phyloP scores from a whole-genome alignment of 164 flowering plant species.

The Tetrastigma voinierianum region DNA sequence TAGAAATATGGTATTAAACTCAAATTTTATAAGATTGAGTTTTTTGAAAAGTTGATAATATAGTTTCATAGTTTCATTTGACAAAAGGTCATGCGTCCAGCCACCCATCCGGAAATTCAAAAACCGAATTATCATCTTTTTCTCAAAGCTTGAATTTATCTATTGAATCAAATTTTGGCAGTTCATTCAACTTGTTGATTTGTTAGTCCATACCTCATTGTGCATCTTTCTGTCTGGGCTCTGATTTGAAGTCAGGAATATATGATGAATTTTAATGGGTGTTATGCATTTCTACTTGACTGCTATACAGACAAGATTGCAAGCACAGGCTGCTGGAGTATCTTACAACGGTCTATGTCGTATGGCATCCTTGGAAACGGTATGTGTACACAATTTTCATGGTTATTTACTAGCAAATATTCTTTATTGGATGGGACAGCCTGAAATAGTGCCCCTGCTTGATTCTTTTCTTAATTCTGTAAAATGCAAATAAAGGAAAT shows the following conservation, averaged over 20 bases:
- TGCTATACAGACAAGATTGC: conserved; percentile 66
- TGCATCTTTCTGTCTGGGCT: neutral
- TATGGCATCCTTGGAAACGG: conserved; percentile 37
- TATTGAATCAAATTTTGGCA: too few relatives aligned
- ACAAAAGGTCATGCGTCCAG: too few relatives aligned
- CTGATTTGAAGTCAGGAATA: too few relatives aligned
- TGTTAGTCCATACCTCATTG: too few relatives aligned
- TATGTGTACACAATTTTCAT: conserved; percentile 12
- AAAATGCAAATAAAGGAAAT: neutral
- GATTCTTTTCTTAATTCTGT: neutral
- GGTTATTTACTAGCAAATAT: neutral
- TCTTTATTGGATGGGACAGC: neutral
- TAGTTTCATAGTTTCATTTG: too few relatives aligned
- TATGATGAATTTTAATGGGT: neutral
- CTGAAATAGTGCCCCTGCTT: neutral
- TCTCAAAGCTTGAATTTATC: too few relatives aligned
- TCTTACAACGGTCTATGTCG: conserved; percentile 37
- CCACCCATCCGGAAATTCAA: too few relatives aligned
- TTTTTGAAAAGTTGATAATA: too few relatives aligned
- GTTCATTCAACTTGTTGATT: too few relatives aligned
- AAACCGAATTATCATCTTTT: too few relatives aligned
- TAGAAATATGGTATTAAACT: too few relatives aligned
- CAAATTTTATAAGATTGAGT: too few relatives aligned
- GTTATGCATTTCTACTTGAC: neutral
- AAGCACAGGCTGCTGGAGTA: conserved; percentile 82